Evolutionary conservation across 371 early-diverging fungal genomes (phyloP), one percentile per base, ranked within the genome.

Genomic region (Mucor irregularis): DNA sequence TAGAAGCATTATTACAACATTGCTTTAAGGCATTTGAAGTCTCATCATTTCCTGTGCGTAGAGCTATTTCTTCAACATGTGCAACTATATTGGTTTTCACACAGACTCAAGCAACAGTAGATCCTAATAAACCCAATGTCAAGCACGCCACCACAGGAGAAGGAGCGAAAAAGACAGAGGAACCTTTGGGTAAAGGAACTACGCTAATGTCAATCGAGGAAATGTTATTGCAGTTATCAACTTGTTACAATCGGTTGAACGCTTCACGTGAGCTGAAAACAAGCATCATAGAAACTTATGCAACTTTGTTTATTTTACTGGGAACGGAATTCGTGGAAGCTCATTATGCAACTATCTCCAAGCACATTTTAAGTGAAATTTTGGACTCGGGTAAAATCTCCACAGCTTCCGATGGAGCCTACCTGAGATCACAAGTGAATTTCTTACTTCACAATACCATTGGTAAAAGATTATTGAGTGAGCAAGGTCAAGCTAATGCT

Each of bases 271-370:
- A 95, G 30, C 76, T 84, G 16, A 85, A 90, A 0, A 82, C 91
- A 0, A 94, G 93, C 5, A 69, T 95, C 1, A 71, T 91, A 10
- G 94, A 95, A 57, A 80, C 88, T 0, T 94, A 93, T 69, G 86
- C 90, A 0, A 80, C 84, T 1, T 58, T 93, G 4, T 85, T 94
- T 53, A 73, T 84, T 16, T 69, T 81, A 48, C 73, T 94, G 0
- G 96, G 95, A 3, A 66, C 86, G 0, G 68, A 69, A 2, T 85
- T 85, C 45, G 85, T 94, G 5, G 95, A 93, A 60, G 44, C 76
- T 4, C 80, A 97, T 54, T 95, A 93, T 65, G 57, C 82, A 0
- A 43, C 64, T 0, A 86, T 96, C 44, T 66, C 84, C 14, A 82
- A 76, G 40, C 92, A 92, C 55, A 52, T 94, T 1, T 52, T 94